Base-by-base conservation (phyloP, 2,329 filamentous ascomycete genomes). In the Penicillium sp. region DNA sequence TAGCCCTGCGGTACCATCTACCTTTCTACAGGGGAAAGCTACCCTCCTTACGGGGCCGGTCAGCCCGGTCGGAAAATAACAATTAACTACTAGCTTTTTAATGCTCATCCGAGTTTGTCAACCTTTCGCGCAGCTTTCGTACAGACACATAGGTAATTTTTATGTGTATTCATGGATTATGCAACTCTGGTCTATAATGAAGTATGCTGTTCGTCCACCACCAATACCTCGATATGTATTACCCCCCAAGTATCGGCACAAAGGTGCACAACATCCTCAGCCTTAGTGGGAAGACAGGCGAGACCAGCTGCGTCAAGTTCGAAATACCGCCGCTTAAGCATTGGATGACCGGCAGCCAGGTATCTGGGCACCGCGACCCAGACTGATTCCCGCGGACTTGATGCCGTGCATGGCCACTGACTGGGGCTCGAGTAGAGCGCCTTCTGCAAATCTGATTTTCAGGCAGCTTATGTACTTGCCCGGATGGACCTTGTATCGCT, bases 281-380 rank as follows among this genome's bases (percentile, higher is more conserved):
- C 81, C 50, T 78, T 71, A 87, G 67, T 0, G 79, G 76, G 51
- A 81, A 85, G 1, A 70, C 73, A 62, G 87, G 82, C 9, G 82
- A 81, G 3, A 86, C 77, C 14, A 85, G 66, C 40, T 74, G 75
- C 58, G 81, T 81, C 16, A 85, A 68, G 58, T 85, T 76, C 7
- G 87, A 60, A 1, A 85, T 72, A 0, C 77, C 77, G 3, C 80
- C 79, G 32, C 73, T 74, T 23, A 87, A 60, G 39, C 78, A 79
- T 6, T 77, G 72, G 27, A 87, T 82, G 0, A 80, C 84, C 0
- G 78, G 75, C 0, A 83, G 82, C 83, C 84, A 87, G 0, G 82
- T 86, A 58, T 86, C 18, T 4, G 18, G 18, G 81, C 81, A 20
- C 82, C 81, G 83, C 68, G 1, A 74, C 82, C 81, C 5, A 84